These are phyloP conservation scores for Lipomyces sp. DNA, from an alignment of 805 yeast genomes.

Conservation along the genomic window DNA sequence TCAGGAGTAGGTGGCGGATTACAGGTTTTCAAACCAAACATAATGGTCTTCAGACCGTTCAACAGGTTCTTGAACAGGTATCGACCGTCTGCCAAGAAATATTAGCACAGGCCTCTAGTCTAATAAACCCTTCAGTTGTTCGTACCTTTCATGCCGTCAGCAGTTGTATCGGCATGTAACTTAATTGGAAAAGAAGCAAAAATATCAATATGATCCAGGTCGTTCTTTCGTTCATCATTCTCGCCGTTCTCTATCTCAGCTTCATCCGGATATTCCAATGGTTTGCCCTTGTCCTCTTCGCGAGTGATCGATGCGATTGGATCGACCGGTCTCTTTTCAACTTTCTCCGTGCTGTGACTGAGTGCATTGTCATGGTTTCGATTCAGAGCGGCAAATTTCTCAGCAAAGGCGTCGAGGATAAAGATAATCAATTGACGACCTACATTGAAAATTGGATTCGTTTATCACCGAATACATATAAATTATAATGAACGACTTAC, in stretches of 20 bases:
- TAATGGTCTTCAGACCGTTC: constrained; percentile 87
- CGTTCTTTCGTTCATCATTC: constrained; percentile 12
- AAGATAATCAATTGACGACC: constrained; percentile 82
- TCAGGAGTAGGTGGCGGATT: constrained; percentile 73
- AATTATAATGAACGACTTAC: constrained; percentile 8
- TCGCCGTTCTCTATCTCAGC: constrained; percentile 20
- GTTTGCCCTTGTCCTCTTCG: constrained; percentile 38
- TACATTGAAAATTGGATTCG: neutral
- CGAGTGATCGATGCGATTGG: constrained; percentile 30
- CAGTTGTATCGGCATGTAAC: constrained; percentile 54
- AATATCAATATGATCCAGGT: constrained; percentile 49
- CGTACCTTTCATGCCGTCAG: constrained; percentile 56
- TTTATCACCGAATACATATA: neutral
- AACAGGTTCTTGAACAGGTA: constrained; percentile 84
- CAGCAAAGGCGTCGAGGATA: constrained; percentile 85
- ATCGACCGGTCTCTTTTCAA: constrained; percentile 35
- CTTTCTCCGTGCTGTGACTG: constrained; percentile 22
- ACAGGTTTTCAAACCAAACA: constrained; percentile 85
- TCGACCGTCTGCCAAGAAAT: constrained; percentile 76
- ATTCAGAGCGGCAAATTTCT: constrained; percentile 76
- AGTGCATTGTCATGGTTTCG: constrained; percentile 57
- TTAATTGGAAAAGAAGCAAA: constrained; percentile 63
- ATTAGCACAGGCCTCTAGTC: neutral
- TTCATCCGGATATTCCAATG: constrained; percentile 33
- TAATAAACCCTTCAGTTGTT: neutral